phyloP scores from a whole-genome alignment of 2,329 filamentous ascomycete species.

The Fusarium sp. region DNA sequence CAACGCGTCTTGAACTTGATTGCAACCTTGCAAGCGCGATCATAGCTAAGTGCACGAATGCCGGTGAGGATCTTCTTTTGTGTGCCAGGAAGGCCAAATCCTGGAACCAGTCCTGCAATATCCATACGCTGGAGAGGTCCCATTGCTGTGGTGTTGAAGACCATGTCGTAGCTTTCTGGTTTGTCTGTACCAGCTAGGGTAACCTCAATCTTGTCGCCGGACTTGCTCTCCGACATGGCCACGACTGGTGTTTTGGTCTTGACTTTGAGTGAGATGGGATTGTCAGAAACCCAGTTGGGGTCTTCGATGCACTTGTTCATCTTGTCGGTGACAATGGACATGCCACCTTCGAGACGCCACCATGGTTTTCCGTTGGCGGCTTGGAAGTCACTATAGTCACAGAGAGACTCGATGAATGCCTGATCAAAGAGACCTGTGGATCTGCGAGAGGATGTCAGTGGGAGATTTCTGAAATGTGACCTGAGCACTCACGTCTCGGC shows the following conservation, averaged over 20 bases:
- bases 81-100: background rate
- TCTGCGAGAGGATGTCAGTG: background rate
- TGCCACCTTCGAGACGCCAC: slow-evolving; percentile 31
- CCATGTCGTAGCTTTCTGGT: slow-evolving; percentile 11
- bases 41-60: slow-evolving; percentile 23
- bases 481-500: slow-evolving; percentile 3
- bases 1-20: slow-evolving; percentile 33
- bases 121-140: slow-evolving; percentile 27
- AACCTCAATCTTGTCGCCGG: background rate
- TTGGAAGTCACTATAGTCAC: slow-evolving; percentile 33
- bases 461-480: accelerated
- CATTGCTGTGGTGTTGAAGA: slow-evolving; percentile 36
- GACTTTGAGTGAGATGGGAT: background rate
- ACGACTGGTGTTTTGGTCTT: background rate
- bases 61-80: slow-evolving; percentile 12
- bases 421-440: slow-evolving; percentile 30
- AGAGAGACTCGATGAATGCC: slow-evolving; percentile 16
- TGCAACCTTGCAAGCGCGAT: slow-evolving; percentile 24
- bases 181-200: background rate
- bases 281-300: background rate
- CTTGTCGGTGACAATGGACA: slow-evolving; percentile 21
- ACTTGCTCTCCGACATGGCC: slow-evolving; percentile 1
- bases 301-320: slow-evolving; percentile 10
- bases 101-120: background rate
- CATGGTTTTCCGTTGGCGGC: background rate